Evolutionary conservation across 768 basidiomycete species (phyloP), one percentile per base, ranked within the genome.

Genomic region (Trametes punicea): DNA sequence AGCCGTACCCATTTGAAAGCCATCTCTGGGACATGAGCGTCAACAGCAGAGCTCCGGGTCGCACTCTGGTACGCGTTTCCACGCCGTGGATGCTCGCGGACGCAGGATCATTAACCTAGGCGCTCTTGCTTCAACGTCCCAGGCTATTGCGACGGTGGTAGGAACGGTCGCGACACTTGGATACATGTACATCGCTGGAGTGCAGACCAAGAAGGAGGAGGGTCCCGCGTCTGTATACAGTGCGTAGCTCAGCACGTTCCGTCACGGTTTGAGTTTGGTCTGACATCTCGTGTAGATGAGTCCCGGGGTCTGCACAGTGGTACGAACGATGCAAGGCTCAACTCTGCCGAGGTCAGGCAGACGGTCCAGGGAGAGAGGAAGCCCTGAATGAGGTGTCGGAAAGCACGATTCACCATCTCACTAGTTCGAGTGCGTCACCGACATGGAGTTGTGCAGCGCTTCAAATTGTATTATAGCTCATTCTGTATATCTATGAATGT

Each of bases 181-280:
- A 3, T 63, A 63, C 59, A 63, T 63, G 62, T 63, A 58, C 29
- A 41, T 55, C 29, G 62, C 59, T 3, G 54, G 56, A 16, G 40
- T 34, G 25, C 59, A 63, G 44, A 63, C 51, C 34, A 63, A 63
- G 62, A 42, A 44, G 38, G 50, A 60, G 26, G 62, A 63, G 20
- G 62, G 62, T 2, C 62, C 53, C 10, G 48, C 53, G 26, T 63
- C 62, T 2, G 52, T 62, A 10, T 62, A 62, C 41, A 58, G 61
- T 62, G 27, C 42, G 61, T 46, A 10, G 1, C n/a, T 36, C 7
- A 4, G n/a, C 16, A n/a, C n/a, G 3, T 33, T 36, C 10, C 3
- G 11, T 36, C 26, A 13, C 20, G 27, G 42, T 36, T 16, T 6
- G 23, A 6, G 2, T 25, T 13, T 7, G 41, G 20, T n/a, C 16